phyloP scores from a whole-genome alignment of 441 rosid species.

The Euphorbia celastroides region DNA sequence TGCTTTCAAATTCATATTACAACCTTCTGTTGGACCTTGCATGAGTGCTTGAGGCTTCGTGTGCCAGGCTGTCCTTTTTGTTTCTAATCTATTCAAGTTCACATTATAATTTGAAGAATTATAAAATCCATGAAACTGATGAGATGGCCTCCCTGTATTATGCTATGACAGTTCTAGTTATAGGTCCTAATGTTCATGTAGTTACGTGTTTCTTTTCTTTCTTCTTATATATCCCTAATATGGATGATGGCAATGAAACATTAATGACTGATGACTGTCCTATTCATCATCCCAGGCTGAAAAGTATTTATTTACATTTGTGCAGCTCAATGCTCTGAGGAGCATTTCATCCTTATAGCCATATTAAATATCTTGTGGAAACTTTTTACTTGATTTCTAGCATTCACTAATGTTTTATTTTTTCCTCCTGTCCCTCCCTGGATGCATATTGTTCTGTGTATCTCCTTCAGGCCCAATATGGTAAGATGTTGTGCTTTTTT shows the following conservation, averaged over 20 bases:
- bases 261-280: too few relatives aligned
- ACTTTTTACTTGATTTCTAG: neutral
- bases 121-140: neutral
- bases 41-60: too few relatives aligned
- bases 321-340: neutral
- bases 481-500: conserved; percentile 29
- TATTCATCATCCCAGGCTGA: too few relatives aligned
- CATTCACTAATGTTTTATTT: neutral
- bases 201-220: neutral
- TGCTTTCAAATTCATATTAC: too few relatives aligned
- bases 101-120: neutral
- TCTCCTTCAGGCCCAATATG: conserved; percentile 81
- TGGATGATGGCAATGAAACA: neutral
- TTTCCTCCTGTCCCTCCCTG: neutral
- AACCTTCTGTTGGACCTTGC: too few relatives aligned
- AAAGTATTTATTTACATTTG: neutral
- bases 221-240: neutral
- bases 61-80: neutral
- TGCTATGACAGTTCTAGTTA: too few relatives aligned
- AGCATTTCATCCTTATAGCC: conserved; percentile 2
- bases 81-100: neutral
- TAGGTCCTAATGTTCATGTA: neutral
- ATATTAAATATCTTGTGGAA: neutral
- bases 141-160: neutral
- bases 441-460: conserved; percentile 17